Evolutionary conservation across 2,329 filamentous ascomycete species (phyloP).

Genomic region (Ophiostoma sp.): DNA sequence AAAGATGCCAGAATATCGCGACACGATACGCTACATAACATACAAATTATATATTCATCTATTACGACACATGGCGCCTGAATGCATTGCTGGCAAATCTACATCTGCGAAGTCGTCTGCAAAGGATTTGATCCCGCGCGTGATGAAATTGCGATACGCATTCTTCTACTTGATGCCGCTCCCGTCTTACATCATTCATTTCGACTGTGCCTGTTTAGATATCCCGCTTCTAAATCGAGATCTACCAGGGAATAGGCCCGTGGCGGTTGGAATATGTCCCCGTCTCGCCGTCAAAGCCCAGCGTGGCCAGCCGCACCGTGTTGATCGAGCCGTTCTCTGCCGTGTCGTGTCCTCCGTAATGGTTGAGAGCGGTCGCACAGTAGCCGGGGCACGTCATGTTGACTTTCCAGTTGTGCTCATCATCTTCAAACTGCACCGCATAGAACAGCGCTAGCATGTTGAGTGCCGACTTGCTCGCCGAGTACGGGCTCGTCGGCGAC

Average conservation of each 20-base stretch:
- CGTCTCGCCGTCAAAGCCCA: constrained; percentile 32
- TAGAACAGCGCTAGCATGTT: constrained; percentile 34
- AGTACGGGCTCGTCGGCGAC: constrained; percentile 26
- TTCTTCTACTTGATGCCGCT: background rate
- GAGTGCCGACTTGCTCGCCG: constrained; percentile 31
- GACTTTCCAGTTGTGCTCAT: constrained; percentile 32
- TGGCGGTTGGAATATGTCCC: constrained; percentile 31
- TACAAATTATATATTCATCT: too few relatives aligned
- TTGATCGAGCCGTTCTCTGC: constrained; percentile 32
- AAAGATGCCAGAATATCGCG: too few relatives aligned
- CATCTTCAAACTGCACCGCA: constrained; percentile 31
- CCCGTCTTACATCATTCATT: background rate
- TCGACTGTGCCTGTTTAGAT: background rate
- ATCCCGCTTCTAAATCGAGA: background rate
- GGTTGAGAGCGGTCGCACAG: constrained; percentile 34
- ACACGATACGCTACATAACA: too few relatives aligned
- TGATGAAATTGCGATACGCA: too few relatives aligned
- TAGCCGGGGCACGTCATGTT: constrained; percentile 38
- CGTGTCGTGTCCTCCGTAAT: constrained; percentile 23
- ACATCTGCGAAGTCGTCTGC: too few relatives aligned
- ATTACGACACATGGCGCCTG: too few relatives aligned
- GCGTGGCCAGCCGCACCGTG: constrained; percentile 33
- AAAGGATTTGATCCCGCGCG: too few relatives aligned
- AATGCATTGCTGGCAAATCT: too few relatives aligned
- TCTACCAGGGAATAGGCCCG: constrained; percentile 27